Evolutionary conservation across 768 basidiomycete species (phyloP).

Genomic region (Dioszegia hungarica): DNA sequence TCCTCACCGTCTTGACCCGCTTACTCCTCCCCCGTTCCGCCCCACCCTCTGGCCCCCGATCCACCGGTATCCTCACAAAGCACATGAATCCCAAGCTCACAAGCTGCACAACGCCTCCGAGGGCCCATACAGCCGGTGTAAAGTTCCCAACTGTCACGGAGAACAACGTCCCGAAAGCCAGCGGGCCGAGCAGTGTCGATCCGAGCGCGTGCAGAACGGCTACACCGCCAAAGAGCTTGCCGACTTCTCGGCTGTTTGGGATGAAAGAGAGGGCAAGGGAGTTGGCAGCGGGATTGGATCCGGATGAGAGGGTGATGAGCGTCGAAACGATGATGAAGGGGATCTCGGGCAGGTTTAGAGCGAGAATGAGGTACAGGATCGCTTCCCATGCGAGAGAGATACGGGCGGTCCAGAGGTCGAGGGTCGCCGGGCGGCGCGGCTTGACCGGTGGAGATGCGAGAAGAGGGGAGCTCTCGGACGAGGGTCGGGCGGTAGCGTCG

Average conservation of each 20-base stretch:
- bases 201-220: slow-evolving; percentile 68
- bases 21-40: slow-evolving; percentile 36
- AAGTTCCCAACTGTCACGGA: slow-evolving; percentile 65
- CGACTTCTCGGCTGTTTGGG: slow-evolving; percentile 58
- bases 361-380: slow-evolving; percentile 56
- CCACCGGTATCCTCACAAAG: slow-evolving; percentile 15
- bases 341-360: slow-evolving; percentile 53
- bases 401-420: slow-evolving; percentile 69
- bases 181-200: slow-evolving; percentile 64
- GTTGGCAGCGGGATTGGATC: slow-evolving; percentile 64
- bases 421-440: slow-evolving; percentile 38
- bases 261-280: slow-evolving; percentile 63
- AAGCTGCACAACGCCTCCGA: slow-evolving; percentile 50
- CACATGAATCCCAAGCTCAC: slow-evolving; percentile 20
- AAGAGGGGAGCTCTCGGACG: background rate
- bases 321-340: slow-evolving; percentile 57
- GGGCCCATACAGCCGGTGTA: slow-evolving; percentile 66
- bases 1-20: slow-evolving; percentile 32
- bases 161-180: slow-evolving; percentile 68
- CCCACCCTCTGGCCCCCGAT: slow-evolving; percentile 8
- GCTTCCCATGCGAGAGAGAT: slow-evolving; percentile 60
- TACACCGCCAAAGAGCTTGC: slow-evolving; percentile 73
- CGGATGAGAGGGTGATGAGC: slow-evolving; percentile 59
- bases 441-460: background rate
- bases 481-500: background rate